Evolutionary conservation across 352 stramenopile species (phyloP).

Genomic region (Globisporangium carolinianum): DNA sequence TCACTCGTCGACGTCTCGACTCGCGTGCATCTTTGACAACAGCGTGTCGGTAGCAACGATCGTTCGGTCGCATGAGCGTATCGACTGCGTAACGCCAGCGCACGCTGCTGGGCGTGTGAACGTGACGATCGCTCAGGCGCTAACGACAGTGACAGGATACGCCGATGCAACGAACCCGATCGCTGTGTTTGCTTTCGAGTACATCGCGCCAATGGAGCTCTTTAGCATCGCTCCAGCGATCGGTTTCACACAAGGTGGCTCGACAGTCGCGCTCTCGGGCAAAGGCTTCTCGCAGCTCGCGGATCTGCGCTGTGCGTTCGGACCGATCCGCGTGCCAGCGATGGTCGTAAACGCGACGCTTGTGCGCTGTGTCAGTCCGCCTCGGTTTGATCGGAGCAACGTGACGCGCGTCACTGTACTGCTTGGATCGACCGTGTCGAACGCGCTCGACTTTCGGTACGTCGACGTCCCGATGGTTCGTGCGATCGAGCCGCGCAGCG

Average conservation of each 20-base stretch:
- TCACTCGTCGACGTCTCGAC: slow-evolving; percentile 2
- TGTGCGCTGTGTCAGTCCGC: slow-evolving; percentile 23
- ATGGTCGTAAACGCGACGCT: slow-evolving; percentile 21
- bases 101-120: slow-evolving; percentile 16
- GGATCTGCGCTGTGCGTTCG: slow-evolving; percentile 31
- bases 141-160: background rate
- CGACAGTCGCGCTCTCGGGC: slow-evolving; percentile 16
- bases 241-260: slow-evolving; percentile 26
- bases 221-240: slow-evolving; percentile 10
- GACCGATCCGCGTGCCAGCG: slow-evolving; percentile 12
- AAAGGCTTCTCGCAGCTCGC: slow-evolving; percentile 29
- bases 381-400: slow-evolving; percentile 14
- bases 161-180: slow-evolving; percentile 3
- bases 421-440: slow-evolving; percentile 18
- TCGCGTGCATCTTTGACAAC: slow-evolving; percentile 29
- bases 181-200: slow-evolving; percentile 26
- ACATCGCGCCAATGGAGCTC: slow-evolving; percentile 28
- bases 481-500: slow-evolving; percentile 16
- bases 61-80: slow-evolving; percentile 4
- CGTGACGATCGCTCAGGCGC: slow-evolving; percentile 15
- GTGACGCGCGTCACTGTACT: slow-evolving; percentile 15
- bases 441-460: slow-evolving; percentile 21
- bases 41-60: slow-evolving; percentile 1
- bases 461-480: slow-evolving; percentile 19
- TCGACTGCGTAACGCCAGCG: slow-evolving; percentile 22